Evolutionary conservation across 306 rosid genomes (phyloP), one percentile per base, ranked within the genome.

Genomic region (Quercus bicolor): DNA sequence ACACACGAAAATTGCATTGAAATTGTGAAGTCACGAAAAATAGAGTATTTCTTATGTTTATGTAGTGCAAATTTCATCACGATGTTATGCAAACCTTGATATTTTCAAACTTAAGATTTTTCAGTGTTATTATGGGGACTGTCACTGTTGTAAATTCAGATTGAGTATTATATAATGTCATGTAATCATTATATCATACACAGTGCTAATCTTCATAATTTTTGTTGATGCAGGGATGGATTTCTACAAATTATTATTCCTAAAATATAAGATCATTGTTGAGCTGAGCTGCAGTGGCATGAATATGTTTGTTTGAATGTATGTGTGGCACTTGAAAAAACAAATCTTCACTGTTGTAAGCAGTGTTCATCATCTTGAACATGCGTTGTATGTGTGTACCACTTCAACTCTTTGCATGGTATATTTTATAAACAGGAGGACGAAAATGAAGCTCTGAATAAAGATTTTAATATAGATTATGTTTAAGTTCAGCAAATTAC

Each of bases 241-340:
- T 78, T 93, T 75, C 86, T 93, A 14, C 91, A 84, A n/a, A 85
- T 91, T 33, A 72, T 77, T 74, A 72, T 93, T 84, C 94, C 98
- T 11, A 93, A 93, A 79, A 68, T 84, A 73, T 85, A 86, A 91
- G 83, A 73, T 74, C 69, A 70, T 73, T 70, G 60, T 55, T 65
- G 31, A 75, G 60, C 71, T 73, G 33, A 29, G 61, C 48, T 73
- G 53, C 24, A 23, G 76, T 18, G 18, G 78, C 55, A 72, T 23
- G 7, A 29, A 1, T 14, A 23, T 37, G 53, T 48, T 48, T 48
- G 16, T 48, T 48, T 48, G 53, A 10, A 13, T 48, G 53, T 48
- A 48, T 2, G 53, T 45, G 53, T 48, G 13, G 53, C 45, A 60
- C 19, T 24, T 16, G 24, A 23, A 18, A 21, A 29, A 7, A 77